Evolutionary conservation across 192 early-diverging fungal species (phyloP).

Genomic region (Backusella sp.): DNA sequence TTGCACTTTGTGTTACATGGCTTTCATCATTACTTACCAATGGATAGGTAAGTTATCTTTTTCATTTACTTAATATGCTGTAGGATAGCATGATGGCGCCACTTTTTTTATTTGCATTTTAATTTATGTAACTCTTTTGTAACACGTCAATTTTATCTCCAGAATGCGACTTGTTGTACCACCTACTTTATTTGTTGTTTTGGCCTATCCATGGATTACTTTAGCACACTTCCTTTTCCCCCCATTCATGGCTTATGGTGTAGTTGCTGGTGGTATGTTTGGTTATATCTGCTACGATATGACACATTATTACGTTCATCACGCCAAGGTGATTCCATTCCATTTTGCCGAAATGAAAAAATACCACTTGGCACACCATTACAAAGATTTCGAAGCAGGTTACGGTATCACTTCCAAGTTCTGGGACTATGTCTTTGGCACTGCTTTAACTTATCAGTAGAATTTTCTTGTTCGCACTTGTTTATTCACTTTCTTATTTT

Average conservation of each 20-base stretch:
- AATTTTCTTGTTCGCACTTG: neutral
- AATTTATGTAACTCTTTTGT: constrained; percentile 3
- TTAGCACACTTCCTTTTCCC: constrained; percentile 60
- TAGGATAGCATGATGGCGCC: neutral
- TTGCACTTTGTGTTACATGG: constrained; percentile 92
- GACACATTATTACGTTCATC: constrained; percentile 95
- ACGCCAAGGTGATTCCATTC: constrained; percentile 68
- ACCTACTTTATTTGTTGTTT: constrained; percentile 72
- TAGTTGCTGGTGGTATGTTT: constrained; percentile 69
- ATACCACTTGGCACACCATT: constrained; percentile 95
- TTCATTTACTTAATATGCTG: neutral
- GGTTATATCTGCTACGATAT: constrained; percentile 92
- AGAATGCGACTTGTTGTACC: constrained; percentile 96
- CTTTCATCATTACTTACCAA: constrained; percentile 94
- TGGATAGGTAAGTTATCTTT: constrained; percentile 77
- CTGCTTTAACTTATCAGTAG: constrained; percentile 46
- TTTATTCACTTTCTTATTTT: neutral
- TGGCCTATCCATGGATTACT: constrained; percentile 61
- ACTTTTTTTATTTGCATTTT: neutral
- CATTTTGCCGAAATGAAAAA: constrained; percentile 88
- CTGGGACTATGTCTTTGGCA: constrained; percentile 86
- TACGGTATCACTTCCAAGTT: constrained; percentile 91
- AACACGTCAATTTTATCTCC: neutral
- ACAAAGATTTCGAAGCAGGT: constrained; percentile 83
- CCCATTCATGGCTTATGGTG: constrained; percentile 59